phyloP scores from a whole-genome alignment of 169 alveolate genomes.

The Eimeria tenella region DNA sequence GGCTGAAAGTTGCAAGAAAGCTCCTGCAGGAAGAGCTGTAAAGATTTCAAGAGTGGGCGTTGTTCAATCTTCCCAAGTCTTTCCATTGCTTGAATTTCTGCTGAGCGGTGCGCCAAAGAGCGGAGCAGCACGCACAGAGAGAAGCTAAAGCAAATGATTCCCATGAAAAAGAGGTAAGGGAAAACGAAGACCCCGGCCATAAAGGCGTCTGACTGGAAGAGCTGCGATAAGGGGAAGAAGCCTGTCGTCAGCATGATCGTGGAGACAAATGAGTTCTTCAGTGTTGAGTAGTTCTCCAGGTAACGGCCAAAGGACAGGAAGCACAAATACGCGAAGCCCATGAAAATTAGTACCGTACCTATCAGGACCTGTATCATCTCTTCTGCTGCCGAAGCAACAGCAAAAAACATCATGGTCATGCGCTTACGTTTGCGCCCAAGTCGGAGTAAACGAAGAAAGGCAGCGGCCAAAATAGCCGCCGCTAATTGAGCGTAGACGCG shows the following conservation, averaged over 20 bases:
- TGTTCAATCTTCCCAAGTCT: conserved; percentile 7
- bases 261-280: conserved; percentile 47
- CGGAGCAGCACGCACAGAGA: conserved; percentile 68
- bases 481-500: conserved; percentile 52
- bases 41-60: conserved; percentile 1
- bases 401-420: conserved; percentile 54
- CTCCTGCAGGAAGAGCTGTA: conserved; percentile 27
- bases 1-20: conserved; percentile 37
- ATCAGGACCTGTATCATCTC: conserved; percentile 39
- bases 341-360: conserved; percentile 1
- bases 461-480: conserved; percentile 37
- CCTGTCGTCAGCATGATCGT: conserved; percentile 51
- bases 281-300: conserved; percentile 28
- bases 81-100: conserved; percentile 58
- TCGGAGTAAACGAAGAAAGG: conserved; percentile 60
- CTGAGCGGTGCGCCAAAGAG: conserved; percentile 58
- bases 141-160: conserved; percentile 37
- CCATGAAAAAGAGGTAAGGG: conserved; percentile 59
- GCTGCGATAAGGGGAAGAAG: conserved; percentile 43
- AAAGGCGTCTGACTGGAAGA: conserved; percentile 43
- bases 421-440: conserved; percentile 58
- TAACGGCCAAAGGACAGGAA: conserved; percentile 58
- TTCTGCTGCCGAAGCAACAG: conserved; percentile 47
- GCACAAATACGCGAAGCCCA: conserved; percentile 59
- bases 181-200: conserved; percentile 45